Base-by-base conservation (phyloP, 306 rosid genomes). In the Luffa aegyptiaca region DNA sequence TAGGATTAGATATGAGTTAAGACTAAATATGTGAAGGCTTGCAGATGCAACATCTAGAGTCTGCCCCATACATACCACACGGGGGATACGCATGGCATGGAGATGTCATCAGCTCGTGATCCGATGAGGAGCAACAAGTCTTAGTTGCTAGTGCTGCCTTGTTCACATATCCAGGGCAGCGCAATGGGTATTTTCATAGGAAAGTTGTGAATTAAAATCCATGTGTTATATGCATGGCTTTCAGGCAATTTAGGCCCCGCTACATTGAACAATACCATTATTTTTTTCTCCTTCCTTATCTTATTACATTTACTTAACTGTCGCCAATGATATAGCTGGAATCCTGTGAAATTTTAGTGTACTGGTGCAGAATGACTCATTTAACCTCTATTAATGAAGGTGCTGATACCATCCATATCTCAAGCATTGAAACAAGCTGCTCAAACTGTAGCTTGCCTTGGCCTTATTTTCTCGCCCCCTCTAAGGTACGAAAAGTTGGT, bases 141-240 rank as follows among this genome's bases (percentile, higher is more conserved):
- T 70, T 42, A 20, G 76, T 70, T 70, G 76, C 35, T 11, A 56
- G 37, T 66, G 74, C 74, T 66, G 74, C 74, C 74, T 39, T 66
- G 41, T 66, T 39, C 16, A 41, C 20, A 66, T 66, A 41, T 66
- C 10, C 31, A 39, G 33, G 31, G 51, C 33, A 41, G 74, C 18
- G 37, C 35, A 48, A 72, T 48, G 18, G n/a, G 48, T 72, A 48
- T 48, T 72, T 72, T 33, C 59, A 46, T 14, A 5, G 57, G 21
- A 2, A 71, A 48, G 8, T 26, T 46, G 77, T 48, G 59, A 46
- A 72, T 46, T 26, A 26, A 70, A 26, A 12, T 6, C 41, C 58
- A 46, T 72, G 42, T 48, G 77, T 48, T 48, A 45, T 14, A 26
- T 48, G 62, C 78, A 74, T 33, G 78, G 20, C 78, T 74, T 74